Base-by-base conservation (phyloP, 495 filamentous ascomycete genomes). In the Aspergillus cristatus region DNA sequence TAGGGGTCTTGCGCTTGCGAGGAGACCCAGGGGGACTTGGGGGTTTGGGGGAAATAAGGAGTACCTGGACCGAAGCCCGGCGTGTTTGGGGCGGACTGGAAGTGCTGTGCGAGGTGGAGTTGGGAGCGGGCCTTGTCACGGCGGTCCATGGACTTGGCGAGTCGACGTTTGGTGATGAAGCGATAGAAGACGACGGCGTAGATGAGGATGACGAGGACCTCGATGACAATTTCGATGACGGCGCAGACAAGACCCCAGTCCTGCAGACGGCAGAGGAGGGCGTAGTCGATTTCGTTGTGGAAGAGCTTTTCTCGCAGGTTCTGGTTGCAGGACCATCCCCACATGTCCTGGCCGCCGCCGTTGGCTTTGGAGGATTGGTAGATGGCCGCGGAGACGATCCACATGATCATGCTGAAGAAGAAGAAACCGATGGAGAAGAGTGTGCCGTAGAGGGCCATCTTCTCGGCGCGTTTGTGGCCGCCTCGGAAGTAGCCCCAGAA, bases 141-240 rank as follows among this genome's bases (percentile, higher is more conserved):
- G 51, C 82, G 65, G 60, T 94, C 84, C 90, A 99, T 97, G 36
- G 86, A 85, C 67, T 95, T 97, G 59, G 81, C 81, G 40, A 99
- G 84, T 50, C 79, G 78, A 55, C 85, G 82, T 72, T 99, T 99
- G 41, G 84, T 84, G 74, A 86, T 91, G 71, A 94, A 84, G 47
- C 91, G 84, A 72, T 91, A 97, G 68, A 95, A 94, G 57, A 93
- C 79, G 55, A 96, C 73, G 57, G 71, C 86, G 69, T 99, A 99
- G 54, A 99, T 82, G 25, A 75, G 63, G 57, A 99, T 94, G 47
- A 84, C 84, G 60, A 99, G 76, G 48, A 82, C 70, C 58, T 99
- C 91, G 46, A 99, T 74, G 38, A 93, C 83, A 45, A 99, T 74
- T 67, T 99, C 91, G 63, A 99, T 97, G 54, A 99, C 83, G 54